Evolutionary conservation across 1,284 basidiomycete species (phyloP).

Genomic region (Apiotrichum mycotoxinovorans): DNA sequence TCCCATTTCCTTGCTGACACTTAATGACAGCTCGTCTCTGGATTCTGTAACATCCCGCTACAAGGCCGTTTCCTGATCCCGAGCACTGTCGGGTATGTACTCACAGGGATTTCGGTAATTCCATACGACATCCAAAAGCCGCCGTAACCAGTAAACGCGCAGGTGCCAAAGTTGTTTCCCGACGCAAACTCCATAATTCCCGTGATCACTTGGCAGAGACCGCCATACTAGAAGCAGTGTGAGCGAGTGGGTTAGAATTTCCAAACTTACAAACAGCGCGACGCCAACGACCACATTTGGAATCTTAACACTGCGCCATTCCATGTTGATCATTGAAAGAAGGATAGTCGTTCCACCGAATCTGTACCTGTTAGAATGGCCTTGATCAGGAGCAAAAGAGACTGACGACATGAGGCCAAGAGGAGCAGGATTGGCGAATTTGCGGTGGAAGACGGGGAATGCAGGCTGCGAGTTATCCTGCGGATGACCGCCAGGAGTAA

Average conservation of each 20-base stretch:
- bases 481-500: conserved; percentile 47
- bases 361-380: conserved; percentile 4
- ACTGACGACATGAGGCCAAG: conserved; percentile 52
- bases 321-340: conserved; percentile 52
- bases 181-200: conserved; percentile 65
- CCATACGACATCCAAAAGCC: conserved; percentile 56
- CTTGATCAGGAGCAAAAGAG: no score
- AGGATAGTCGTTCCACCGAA: conserved; percentile 57
- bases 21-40: conserved; percentile 15
- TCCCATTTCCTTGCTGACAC: no score
- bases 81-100: conserved; percentile 5
- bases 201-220: conserved; percentile 64
- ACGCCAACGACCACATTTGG: conserved; percentile 78
- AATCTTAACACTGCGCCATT: conserved; percentile 47
- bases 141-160: conserved; percentile 77
- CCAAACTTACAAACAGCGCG: conserved; percentile 57
- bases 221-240: conserved; percentile 58
- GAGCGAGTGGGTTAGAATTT: neutral
- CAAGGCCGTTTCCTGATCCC: conserved; percentile 14
- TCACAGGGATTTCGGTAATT: no score
- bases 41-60: no score
- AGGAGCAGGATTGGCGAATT: conserved; percentile 56
- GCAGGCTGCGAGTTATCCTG: conserved; percentile 45
- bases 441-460: conserved; percentile 49
- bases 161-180: conserved; percentile 59